A percentile compares a stretch with the other conserved stretches of the same genome.
phyloP scores from a whole-genome alignment of 2,329 filamentous ascomycete genomes.

The Neonectria ditissima region DNA sequence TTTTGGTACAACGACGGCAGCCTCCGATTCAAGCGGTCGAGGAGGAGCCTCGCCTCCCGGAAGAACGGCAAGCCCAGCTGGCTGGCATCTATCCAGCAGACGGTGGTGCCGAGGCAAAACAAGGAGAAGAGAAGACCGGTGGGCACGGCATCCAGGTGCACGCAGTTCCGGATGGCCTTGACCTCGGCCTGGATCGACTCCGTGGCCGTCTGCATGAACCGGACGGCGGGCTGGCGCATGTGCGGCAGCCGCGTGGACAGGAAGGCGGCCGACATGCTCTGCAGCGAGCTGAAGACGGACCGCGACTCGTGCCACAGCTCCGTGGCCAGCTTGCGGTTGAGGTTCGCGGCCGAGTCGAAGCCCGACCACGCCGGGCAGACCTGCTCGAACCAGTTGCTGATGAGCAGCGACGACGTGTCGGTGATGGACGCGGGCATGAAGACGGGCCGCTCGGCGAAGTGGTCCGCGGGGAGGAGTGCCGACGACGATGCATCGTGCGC shows the following conservation, averaged over 20 bases:
- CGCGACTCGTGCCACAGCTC: conserved; percentile 52
- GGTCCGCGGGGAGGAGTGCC: conserved; percentile 22
- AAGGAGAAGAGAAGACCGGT: conserved; percentile 52
- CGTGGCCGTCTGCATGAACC: conserved; percentile 51
- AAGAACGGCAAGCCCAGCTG: conserved; percentile 51
- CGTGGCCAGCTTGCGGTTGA: conserved; percentile 54
- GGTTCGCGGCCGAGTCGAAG: conserved; percentile 54
- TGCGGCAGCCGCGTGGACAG: conserved; percentile 50
- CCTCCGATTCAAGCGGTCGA: conserved; percentile 43
- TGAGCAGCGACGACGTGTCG: conserved; percentile 50
- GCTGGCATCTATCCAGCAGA: conserved; percentile 55
- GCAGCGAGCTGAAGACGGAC: conserved; percentile 53
- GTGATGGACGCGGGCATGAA: conserved; percentile 40
- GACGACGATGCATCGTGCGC: conserved; percentile 13
- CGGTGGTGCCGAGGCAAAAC: conserved; percentile 55
- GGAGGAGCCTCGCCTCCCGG: conserved; percentile 43
- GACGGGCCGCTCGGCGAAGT: conserved; percentile 30
- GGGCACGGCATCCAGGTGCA: conserved; percentile 43
- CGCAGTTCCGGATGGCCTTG: conserved; percentile 39
- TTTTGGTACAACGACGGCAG: conserved; percentile 25
- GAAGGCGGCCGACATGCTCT: conserved; percentile 57
- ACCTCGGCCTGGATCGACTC: conserved; percentile 51
- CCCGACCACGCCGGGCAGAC: conserved; percentile 57
- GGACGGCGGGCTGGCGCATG: conserved; percentile 50
- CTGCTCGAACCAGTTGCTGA: conserved; percentile 54